phyloP scores from a whole-genome alignment of 805 yeast species.

The Zygosaccharomyces bailii region DNA sequence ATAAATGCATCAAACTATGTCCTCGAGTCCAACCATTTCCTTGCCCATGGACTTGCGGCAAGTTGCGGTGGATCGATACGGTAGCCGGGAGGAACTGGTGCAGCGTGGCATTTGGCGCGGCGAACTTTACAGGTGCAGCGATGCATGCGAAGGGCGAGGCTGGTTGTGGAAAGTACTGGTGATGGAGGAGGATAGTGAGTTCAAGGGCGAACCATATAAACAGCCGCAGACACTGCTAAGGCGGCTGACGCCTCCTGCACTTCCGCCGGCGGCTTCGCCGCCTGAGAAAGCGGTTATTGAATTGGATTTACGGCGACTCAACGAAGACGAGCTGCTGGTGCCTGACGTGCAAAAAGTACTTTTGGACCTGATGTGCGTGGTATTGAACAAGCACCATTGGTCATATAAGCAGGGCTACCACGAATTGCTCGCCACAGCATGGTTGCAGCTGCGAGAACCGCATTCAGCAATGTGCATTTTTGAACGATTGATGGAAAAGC shows the following conservation, averaged over 20 bases:
- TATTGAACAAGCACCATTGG: slow-evolving; percentile 24
- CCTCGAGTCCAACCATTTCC: slow-evolving; percentile 1
- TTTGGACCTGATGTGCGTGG: slow-evolving; percentile 25
- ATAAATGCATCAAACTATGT: neutral
- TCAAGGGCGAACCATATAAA: slow-evolving; percentile 8
- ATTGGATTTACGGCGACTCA: slow-evolving; percentile 30
- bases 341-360: slow-evolving; percentile 13
- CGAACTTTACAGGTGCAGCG: slow-evolving; percentile 22
- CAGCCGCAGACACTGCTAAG: slow-evolving; percentile 3
- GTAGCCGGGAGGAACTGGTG: slow-evolving; percentile 27
- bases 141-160: slow-evolving; percentile 23
- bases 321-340: slow-evolving; percentile 25
- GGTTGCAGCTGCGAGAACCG: slow-evolving; percentile 23
- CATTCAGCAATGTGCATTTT: slow-evolving; percentile 24
- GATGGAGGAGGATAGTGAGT: slow-evolving; percentile 11
- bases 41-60: slow-evolving; percentile 15
- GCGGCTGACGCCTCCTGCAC: neutral
- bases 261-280: neutral
- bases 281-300: slow-evolving; percentile 25
- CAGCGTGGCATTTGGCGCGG: slow-evolving; percentile 34
- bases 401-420: slow-evolving; percentile 35
- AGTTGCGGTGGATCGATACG: slow-evolving; percentile 23
- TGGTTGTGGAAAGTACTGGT: slow-evolving; percentile 35
- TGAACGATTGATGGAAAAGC: slow-evolving; percentile 28
- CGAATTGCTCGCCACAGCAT: slow-evolving; percentile 31